Base-by-base conservation (phyloP, 2,329 filamentous ascomycete genomes). In the Pseudopyricularia cyperi region DNA sequence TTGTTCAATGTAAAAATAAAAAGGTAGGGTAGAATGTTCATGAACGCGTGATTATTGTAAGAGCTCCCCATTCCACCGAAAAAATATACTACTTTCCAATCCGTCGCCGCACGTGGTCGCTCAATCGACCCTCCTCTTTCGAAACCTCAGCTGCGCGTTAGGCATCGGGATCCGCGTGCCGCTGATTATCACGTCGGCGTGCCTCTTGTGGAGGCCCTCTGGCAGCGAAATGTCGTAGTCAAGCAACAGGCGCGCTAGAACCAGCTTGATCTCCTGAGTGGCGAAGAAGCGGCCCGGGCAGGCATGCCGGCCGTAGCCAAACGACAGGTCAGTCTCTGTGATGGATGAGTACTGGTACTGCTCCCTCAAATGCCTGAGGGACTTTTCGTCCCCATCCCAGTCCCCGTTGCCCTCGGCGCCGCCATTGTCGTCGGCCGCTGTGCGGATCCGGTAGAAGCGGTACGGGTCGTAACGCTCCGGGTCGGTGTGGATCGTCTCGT, bases 281-380 rank as follows among this genome's bases (percentile, higher is more conserved):
- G 69, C 70, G 55, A 73, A 72, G 61, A 73, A 74, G 15, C 71
- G 63, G 3, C 71, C 71, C 0, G 71, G 71, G 44, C 71, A 73
- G 3, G 71, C 70, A 53, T 72, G 68, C 53, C 67, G 67, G 33
- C 71, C 71, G 3, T 68, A 67, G 4, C 71, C 71, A 52, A 73
- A 73, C 52, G 70, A 67, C 55, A 70, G 63, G 53, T 70, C 67
- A 19, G 62, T 65, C 34, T 70, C 65, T 42, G 52, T 56, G 48
- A 70, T 60, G 50, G 66, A 65, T 3, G 67, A 68, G 55, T 70
- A 71, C 51, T 71, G 69, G 46, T 48, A 42, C 51, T 52, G 51
- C 47, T 49, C 47, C 32, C 32, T 33, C 8, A 26, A 14, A 12
- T 19, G 24, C 17, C 7, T 24, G n/a, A 12, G 22, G 24, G 3